Conservation (phyloP, 768 basidiomycete genomes). For the Russula ochroleuca region DNA sequence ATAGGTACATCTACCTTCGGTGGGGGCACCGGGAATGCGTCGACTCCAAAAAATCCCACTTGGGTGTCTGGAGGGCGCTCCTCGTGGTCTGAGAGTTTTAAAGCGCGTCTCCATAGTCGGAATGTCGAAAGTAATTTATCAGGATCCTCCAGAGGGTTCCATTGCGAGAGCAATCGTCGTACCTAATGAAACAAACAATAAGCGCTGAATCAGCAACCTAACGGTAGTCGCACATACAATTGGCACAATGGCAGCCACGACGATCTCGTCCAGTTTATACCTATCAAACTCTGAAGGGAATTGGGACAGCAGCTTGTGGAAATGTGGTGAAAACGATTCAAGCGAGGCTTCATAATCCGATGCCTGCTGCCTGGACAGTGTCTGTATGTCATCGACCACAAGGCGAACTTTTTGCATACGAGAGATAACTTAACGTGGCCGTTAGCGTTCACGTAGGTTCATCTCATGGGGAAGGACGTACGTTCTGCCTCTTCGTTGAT, state of each 20-base stretch:
- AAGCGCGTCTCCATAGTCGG: constrained; percentile 61
- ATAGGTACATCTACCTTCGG: constrained; percentile 54
- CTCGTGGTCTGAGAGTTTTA: constrained; percentile 53
- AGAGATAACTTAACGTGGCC: constrained; percentile 55
- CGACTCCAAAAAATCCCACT: constrained; percentile 56
- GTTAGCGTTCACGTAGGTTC: not conserved
- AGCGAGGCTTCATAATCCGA: constrained; percentile 67
- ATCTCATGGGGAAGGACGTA: constrained; percentile 37
- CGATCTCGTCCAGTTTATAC: constrained; percentile 83
- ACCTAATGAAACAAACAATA: constrained; percentile 38
- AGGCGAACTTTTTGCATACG: constrained; percentile 74
- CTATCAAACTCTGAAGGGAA: constrained; percentile 70
- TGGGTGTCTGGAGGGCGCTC: constrained; percentile 40
- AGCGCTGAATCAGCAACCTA: not conserved
- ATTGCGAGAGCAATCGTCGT: constrained; percentile 65
- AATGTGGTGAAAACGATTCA: constrained; percentile 64
- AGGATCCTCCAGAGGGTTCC: constrained; percentile 84
- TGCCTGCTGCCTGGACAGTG: constrained; percentile 58
- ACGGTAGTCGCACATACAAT: constrained; percentile 39
- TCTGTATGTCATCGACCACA: constrained; percentile 66
- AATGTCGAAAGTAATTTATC: constrained; percentile 59
- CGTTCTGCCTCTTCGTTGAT: constrained; percentile 75
- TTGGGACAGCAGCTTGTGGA: constrained; percentile 66
- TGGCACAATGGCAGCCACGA: constrained; percentile 89
- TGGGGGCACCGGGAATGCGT: constrained; percentile 33